These are phyloP conservation scores for Scheffersomyces quercinus DNA, from an alignment of 1,139 yeast species.

Conservation along the genomic window DNA sequence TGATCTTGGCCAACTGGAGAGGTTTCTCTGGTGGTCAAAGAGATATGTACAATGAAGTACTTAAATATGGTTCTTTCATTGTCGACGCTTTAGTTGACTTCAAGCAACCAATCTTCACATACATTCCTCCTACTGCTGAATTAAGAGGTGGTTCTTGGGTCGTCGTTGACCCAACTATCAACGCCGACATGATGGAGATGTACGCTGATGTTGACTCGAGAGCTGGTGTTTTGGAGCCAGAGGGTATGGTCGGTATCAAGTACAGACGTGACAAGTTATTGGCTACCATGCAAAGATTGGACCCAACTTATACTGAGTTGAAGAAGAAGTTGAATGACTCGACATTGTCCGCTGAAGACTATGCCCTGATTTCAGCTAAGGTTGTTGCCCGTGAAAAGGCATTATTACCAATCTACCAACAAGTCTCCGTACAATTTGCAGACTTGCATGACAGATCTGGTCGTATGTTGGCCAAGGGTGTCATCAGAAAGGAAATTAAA, in stretches of 20 bases:
- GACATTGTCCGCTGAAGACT: conserved; percentile 61
- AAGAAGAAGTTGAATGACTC: conserved; percentile 57
- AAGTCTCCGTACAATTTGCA: conserved; percentile 93
- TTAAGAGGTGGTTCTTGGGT: conserved; percentile 99
- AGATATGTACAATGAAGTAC: conserved; percentile 97
- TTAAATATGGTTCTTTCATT: conserved; percentile 93
- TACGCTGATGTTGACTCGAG: conserved; percentile 96
- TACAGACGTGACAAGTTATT: conserved; percentile 90
- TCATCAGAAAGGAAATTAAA: conserved; percentile 77
- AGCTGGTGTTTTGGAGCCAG: conserved; percentile 98
- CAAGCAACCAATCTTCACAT: conserved; percentile 94
- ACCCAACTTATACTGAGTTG: conserved; percentile 68
- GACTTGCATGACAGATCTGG: conserved; percentile 97
- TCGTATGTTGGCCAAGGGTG: conserved; percentile 95
- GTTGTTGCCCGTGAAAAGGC: conserved; percentile 76
- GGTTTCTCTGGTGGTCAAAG: conserved; percentile 99
- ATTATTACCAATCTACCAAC: conserved; percentile 85
- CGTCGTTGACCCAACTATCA: conserved; percentile 97
- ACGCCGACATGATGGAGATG: conserved; percentile 98
- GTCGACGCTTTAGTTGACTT: conserved; percentile 95
- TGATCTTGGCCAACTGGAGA: conserved; percentile 99
- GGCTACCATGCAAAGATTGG: conserved; percentile 88
- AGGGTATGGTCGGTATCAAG: conserved; percentile 98
- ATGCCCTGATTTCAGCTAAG: conserved; percentile 62
- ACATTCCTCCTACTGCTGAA: conserved; percentile 97